Evolutionary conservation across 2,329 filamentous ascomycete genomes (phyloP).

Genomic region (Parascedosporium putredinis): DNA sequence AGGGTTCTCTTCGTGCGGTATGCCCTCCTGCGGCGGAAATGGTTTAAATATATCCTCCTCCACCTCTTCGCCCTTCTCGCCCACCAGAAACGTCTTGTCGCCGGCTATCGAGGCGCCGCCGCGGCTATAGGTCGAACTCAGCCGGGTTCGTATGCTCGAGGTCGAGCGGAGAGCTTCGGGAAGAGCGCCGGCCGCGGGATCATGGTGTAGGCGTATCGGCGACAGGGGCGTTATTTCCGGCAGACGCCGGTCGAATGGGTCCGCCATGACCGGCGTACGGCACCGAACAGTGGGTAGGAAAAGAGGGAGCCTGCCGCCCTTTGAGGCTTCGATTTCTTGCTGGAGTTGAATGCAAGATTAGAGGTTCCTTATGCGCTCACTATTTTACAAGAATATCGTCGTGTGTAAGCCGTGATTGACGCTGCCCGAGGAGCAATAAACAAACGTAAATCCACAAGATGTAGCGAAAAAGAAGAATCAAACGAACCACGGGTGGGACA

Average conservation of each 20-base stretch:
- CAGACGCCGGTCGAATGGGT: not conserved
- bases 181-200: not conserved
- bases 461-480: too few relatives aligned
- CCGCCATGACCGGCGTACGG: too few relatives aligned
- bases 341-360: too few relatives aligned
- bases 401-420: too few relatives aligned
- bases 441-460: too few relatives aligned
- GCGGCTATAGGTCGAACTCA: not conserved
- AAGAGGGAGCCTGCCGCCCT: too few relatives aligned
- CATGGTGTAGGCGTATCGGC: not conserved
- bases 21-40: constrained; percentile 28
- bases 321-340: too few relatives aligned
- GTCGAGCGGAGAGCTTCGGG: not conserved
- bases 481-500: too few relatives aligned
- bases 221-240: not conserved
- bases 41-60: constrained; percentile 29
- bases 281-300: too few relatives aligned
- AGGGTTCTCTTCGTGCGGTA: constrained; percentile 34
- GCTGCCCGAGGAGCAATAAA: too few relatives aligned
- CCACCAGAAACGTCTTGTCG: constrained; percentile 10
- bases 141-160: not conserved
- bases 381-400: too few relatives aligned
- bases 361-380: too few relatives aligned
- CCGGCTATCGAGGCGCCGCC: constrained; percentile 10
- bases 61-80: constrained; percentile 18